Evolutionary conservation across 805 yeast genomes (phyloP).

Genomic region (Wickerhamiella kurtzmanii): DNA sequence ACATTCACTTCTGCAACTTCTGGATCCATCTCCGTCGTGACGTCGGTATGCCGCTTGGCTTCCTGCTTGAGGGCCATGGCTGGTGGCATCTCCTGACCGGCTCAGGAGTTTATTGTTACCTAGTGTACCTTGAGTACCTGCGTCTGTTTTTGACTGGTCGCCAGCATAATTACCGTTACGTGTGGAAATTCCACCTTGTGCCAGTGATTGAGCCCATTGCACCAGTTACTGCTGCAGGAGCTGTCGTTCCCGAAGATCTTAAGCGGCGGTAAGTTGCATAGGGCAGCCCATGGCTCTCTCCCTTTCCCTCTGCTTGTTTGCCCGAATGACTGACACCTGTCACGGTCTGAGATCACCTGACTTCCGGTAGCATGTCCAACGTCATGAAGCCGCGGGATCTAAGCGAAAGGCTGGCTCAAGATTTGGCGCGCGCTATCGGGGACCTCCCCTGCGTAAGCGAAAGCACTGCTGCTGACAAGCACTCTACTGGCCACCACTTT

Average conservation of each 20-base stretch:
- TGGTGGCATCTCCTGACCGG: slow-evolving; percentile 84
- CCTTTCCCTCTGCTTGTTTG: too few relatives aligned
- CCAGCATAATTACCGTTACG: slow-evolving; percentile 42
- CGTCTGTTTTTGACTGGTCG: slow-evolving; percentile 50
- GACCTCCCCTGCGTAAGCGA: too few relatives aligned
- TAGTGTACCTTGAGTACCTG: slow-evolving; percentile 64
- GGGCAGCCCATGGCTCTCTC: too few relatives aligned
- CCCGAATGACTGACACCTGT: too few relatives aligned
- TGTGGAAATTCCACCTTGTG: slow-evolving; percentile 45
- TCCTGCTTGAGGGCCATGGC: slow-evolving; percentile 80
- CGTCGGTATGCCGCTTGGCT: slow-evolving; percentile 74
- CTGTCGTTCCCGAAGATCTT: not conserved
- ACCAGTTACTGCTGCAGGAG: not conserved
- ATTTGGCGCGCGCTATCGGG: too few relatives aligned
- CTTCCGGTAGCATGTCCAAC: too few relatives aligned
- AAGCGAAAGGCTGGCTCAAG: too few relatives aligned
- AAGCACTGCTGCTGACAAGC: not conserved
- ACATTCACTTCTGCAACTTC: slow-evolving; percentile 58
- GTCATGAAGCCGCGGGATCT: too few relatives aligned
- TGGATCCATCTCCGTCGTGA: slow-evolving; percentile 48
- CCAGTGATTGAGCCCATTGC: slow-evolving; percentile 14
- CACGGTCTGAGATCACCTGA: too few relatives aligned
- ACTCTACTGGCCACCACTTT: not conserved
- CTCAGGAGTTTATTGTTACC: slow-evolving; percentile 72
- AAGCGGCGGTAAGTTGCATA: slow-evolving; percentile 1